Evolutionary conservation across 1,284 basidiomycete genomes (phyloP), one percentile per base, ranked within the genome.

Genomic region (Trichosporon faecale): DNA sequence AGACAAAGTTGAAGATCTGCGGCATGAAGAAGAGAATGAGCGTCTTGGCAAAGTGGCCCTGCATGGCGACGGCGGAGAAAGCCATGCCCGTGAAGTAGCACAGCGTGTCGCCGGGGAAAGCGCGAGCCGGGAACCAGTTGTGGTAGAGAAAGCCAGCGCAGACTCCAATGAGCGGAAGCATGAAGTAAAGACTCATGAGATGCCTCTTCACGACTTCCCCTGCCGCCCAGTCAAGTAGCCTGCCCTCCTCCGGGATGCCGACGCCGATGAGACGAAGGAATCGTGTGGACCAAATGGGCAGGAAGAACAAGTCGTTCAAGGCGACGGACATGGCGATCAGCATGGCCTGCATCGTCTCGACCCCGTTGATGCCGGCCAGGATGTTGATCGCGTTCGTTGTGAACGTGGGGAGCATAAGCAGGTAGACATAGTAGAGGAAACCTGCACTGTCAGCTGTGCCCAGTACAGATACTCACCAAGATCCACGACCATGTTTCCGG

Each of bases 321-420:
- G 92, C 90, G 73, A 99, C 91, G 0, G 93, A 96, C 16, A 94
- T 73, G 2, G 93, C 92, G 74, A 99, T 99, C 72, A 99, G 89
- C 37, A 98, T 85, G 0, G 95, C 93, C 84, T 99, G 97, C 67
- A 90, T 89, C 70, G 91, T 92, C 85, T 99, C 97, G 1, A 97
- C 91, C 12, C 96, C 97, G 80, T 99, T 99, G 77, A 98, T 93
- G 5, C 97, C 97, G 2, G 96, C 97, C 8, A 99, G 89, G 76
- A 99, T 99, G 83, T 99, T 99, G 87, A 99, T 98, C 82, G 92
- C 92, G 84, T 99, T 99, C 14, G 95, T 98, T 70, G 94, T 91
- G 82, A 99, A 99, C 0, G 94, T 99, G 16, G 95, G 98, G 9
- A 99, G 86, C 40, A 98, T 85, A 6, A 93, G 89, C 91, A 99